Base-by-base conservation (phyloP, 148 eudicot genomes). In the Cornus controversa region DNA sequence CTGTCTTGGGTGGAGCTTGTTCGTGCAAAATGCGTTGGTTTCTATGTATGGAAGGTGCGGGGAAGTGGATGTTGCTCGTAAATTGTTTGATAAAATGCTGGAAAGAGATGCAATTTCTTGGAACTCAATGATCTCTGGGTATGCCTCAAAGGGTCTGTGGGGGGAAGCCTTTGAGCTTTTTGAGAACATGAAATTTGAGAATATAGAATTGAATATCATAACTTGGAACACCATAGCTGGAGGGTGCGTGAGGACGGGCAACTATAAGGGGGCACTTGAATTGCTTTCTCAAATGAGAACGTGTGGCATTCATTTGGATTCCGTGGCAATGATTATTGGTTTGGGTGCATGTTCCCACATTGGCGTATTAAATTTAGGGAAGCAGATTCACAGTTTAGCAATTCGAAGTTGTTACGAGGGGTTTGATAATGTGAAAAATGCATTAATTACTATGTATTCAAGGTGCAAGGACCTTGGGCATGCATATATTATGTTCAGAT, bases 41-140 rank as follows among this genome's bases (percentile, higher is more conserved):
- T 87, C 93, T 36, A 89, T 93, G 97, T 93, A 93, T 81, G 89
- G 85, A 18, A 90, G 85, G 82, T 93, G 95, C 83, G 95, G 97
- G 71, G 93, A 90, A 77, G 83, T 91, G 31, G 84, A 85, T 50
- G 74, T 75, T 66, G 93, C 97, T 74, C 91, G 90, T 34, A 64
- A 80, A 18, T 15, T 93, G 70, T 93, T 93, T 67, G 84, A 91
- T 47, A 78, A 81, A 72, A 69, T 93, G 91, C 80, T 71, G 6
- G 70, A 66, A 10, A 91, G 77, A 79, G 95, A 94, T 80, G 76
- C 80, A 24, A 87, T 90, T 81, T 89, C 98, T n/a, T 94, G 98
- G 98, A 94, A 92, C 69, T 79, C 93, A 10, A 91, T 90, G 80
- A 88, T 93, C 22, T 85, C 90, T 31, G 85, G 82, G 15, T 91